Percentiles rank a stretch among this genome's conserved stretches.
Evolutionary conservation across 257 asterid species (phyloP).

Genomic region (Penstemon barbatus): DNA sequence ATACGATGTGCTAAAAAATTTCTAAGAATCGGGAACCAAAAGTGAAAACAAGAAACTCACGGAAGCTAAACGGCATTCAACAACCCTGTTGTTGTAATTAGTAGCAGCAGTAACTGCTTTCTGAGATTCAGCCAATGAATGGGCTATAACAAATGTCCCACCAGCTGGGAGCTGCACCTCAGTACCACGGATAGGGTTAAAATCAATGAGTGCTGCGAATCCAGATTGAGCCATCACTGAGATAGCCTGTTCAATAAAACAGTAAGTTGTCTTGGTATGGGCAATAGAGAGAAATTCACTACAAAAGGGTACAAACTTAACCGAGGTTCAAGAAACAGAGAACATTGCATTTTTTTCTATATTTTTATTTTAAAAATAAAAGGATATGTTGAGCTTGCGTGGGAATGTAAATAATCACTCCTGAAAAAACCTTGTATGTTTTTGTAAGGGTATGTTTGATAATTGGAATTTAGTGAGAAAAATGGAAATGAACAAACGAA

Average conservation of each 20-base stretch:
- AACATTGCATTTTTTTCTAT: too few species aligned
- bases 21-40: slow-evolving; percentile 1
- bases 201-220: slow-evolving; percentile 91
- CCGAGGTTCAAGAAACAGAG: too few species aligned
- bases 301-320: too few species aligned
- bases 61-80: slow-evolving; percentile 92
- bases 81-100: slow-evolving; percentile 91
- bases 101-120: slow-evolving; percentile 97
- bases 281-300: slow-evolving; percentile 5
- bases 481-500: too few species aligned
- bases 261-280: slow-evolving; percentile 6
- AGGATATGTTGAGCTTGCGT: too few species aligned
- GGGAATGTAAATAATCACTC: background rate
- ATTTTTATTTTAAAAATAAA: too few species aligned
- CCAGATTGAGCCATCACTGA: slow-evolving; percentile 95
- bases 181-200: slow-evolving; percentile 85
- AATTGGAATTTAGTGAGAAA: too few species aligned
- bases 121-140: slow-evolving; percentile 91
- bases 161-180: slow-evolving; percentile 91
- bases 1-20: background rate
- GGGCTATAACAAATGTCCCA: slow-evolving; percentile 86
- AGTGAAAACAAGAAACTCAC: slow-evolving; percentile 42
- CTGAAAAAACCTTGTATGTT: background rate
- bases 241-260: slow-evolving; percentile 62
- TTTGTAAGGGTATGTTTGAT: background rate